Conservation (phyloP, 345 rosid genomes). For the Psidium guajava region DNA sequence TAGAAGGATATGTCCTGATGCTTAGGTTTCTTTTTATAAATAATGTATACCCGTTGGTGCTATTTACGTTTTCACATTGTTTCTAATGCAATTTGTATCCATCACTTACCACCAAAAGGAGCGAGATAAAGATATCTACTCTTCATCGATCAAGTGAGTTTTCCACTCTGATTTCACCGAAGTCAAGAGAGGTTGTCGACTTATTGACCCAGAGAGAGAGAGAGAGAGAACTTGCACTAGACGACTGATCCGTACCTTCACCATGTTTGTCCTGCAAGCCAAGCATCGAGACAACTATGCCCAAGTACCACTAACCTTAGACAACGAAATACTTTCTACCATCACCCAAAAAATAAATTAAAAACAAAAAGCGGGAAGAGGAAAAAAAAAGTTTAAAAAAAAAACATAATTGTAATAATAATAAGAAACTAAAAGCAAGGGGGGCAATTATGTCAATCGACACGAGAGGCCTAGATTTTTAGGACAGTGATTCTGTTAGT, state of each 20-base stretch:
- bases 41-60: fast-evolving
- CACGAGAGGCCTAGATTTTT: neutral
- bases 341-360: neutral
- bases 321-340: neutral
- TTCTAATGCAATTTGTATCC: neutral
- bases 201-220: neutral
- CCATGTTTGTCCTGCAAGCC: neutral
- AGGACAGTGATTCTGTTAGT: neutral
- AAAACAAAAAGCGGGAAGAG: fast-evolving
- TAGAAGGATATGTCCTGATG: neutral
- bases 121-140: neutral
- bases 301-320: neutral
- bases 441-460: neutral
- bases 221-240: neutral
- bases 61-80: neutral
- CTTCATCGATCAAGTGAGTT: neutral
- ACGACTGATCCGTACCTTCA: neutral
- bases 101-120: too few species aligned
- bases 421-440: neutral
- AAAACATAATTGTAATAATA: neutral
- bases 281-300: neutral
- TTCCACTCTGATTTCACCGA: neutral
- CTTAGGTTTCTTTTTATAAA: neutral
- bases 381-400: neutral
- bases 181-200: neutral